Percentiles rank a stretch among this genome's conserved stretches.
phyloP scores from a whole-genome alignment of 305 asterid genomes.

The Solanum hybrid region DNA sequence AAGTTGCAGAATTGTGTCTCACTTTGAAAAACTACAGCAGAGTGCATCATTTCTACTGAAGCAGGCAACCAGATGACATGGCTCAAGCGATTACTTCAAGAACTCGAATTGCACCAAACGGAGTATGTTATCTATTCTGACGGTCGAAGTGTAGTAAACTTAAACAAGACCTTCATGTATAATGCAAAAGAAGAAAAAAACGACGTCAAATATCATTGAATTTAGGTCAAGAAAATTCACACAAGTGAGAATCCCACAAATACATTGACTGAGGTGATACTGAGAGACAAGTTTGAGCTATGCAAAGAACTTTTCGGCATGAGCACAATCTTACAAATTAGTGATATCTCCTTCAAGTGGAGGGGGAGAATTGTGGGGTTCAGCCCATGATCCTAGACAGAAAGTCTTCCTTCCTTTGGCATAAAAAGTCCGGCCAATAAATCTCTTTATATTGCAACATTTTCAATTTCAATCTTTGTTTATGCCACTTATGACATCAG shows the following conservation, averaged over 20 bases:
- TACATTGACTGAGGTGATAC: background rate
- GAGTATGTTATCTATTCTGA: background rate
- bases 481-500: background rate
- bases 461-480: background rate
- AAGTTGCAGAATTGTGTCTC: too few relatives aligned
- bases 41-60: background rate
- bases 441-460: background rate
- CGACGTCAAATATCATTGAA: background rate
- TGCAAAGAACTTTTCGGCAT: background rate
- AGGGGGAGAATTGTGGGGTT: background rate
- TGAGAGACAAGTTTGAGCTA: background rate
- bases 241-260: background rate
- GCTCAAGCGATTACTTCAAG: background rate
- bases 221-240: background rate
- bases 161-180: background rate
- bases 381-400: background rate
- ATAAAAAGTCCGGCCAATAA: background rate
- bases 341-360: background rate
- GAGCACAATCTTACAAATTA: background rate
- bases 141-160: background rate
- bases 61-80: background rate
- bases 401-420: background rate
- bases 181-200: background rate
- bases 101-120: background rate
- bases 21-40: background rate